phyloP scores from a whole-genome alignment of 768 basidiomycete genomes.

The Mrakia frigida region DNA sequence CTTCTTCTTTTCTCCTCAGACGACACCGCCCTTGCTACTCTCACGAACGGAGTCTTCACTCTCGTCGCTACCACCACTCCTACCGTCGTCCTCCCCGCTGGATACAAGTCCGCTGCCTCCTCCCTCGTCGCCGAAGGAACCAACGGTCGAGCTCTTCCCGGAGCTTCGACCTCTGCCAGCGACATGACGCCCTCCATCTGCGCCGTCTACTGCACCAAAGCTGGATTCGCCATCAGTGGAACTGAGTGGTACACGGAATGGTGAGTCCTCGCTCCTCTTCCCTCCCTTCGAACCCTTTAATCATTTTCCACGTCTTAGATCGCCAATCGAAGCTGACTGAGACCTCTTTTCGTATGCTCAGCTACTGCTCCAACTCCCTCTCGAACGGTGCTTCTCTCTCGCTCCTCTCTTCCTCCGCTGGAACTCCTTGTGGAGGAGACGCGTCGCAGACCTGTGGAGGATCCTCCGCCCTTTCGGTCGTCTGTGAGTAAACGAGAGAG shows the following conservation, averaged over 20 bases:
- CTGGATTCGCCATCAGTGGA: conserved; percentile 9
- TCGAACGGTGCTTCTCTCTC: conserved; percentile 18
- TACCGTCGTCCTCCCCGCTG: too few species aligned
- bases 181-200: neutral
- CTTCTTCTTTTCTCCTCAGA: too few species aligned
- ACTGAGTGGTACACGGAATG: conserved; percentile 6
- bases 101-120: too few species aligned
- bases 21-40: neutral
- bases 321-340: too few species aligned
- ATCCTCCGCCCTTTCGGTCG: neutral
- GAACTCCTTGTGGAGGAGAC: conserved; percentile 19
- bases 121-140: too few species aligned
- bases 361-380: neutral
- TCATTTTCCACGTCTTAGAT: too few species aligned
- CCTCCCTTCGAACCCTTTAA: too few species aligned
- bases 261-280: too few species aligned
- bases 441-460: conserved; percentile 19
- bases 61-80: neutral
- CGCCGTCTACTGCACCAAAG: conserved; percentile 2
- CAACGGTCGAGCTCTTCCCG: too few species aligned
- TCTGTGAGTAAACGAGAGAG: neutral
- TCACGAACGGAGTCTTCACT: neutral
- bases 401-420: conserved; percentile 8
- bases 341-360: neutral
- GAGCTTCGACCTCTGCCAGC: too few species aligned